phyloP scores from a whole-genome alignment of 257 asterid genomes.

The Perilla frutescens region DNA sequence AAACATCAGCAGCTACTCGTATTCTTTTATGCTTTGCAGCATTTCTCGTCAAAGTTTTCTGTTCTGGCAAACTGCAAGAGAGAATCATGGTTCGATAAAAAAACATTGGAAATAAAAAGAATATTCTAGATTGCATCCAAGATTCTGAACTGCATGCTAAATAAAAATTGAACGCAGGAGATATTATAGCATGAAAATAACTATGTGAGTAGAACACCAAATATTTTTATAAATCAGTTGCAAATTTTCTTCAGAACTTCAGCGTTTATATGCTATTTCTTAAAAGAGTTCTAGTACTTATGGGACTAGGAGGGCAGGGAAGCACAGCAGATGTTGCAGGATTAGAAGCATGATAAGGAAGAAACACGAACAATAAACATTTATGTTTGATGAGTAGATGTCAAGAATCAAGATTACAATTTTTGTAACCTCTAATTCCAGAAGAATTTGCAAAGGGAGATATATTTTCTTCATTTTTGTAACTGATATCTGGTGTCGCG shows the following conservation, averaged over 20 bases:
- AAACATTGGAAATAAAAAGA: neutral
- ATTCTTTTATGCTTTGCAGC: slow-evolving; percentile 37
- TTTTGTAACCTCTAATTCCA: too few relatives aligned
- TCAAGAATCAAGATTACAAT: neutral
- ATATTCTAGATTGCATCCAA: neutral
- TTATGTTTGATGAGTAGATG: neutral
- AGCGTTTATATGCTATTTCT: neutral
- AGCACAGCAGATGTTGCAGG: too few relatives aligned
- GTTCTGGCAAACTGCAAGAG: slow-evolving; percentile 51
- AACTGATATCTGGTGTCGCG: too few relatives aligned
- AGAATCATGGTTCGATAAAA: neutral
- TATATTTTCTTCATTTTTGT: neutral
- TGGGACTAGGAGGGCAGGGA: too few relatives aligned
- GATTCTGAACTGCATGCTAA: neutral
- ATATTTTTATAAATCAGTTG: neutral
- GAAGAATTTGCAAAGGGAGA: too few relatives aligned
- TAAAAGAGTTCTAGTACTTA: neutral
- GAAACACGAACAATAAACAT: neutral
- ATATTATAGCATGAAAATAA: too few relatives aligned
- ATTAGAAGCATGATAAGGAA: neutral
- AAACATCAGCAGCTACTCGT: slow-evolving; percentile 28
- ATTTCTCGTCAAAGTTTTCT: slow-evolving; percentile 38
- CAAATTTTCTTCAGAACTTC: too few relatives aligned
- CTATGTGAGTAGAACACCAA: neutral
- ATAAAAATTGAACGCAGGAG: neutral